Base-by-base conservation (phyloP, 1,284 basidiomycete species). In the Sphaerobolus stellatus region DNA sequence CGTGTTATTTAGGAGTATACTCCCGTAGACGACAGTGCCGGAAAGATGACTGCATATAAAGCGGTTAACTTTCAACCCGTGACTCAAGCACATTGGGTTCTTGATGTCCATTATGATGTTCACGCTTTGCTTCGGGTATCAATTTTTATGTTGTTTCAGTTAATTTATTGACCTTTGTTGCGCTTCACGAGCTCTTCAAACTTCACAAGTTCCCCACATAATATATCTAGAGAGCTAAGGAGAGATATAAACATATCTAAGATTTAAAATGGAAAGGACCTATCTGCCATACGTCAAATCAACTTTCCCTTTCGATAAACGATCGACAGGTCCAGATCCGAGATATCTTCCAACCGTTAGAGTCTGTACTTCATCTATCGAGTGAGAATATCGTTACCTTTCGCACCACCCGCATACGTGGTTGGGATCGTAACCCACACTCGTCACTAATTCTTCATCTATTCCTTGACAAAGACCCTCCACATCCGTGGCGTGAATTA, bases 381-480 rank as follows among this genome's bases (percentile, higher is more conserved):
- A 46, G 47, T 20, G 29, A 34, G 16, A 13, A 18, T 18, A 13
- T 30, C 59, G 74, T 50, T 63, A 92, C 93, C 82, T 76, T 88
- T 91, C 2, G 97, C 97, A 7, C 97, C 97, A 1, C 97, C 97
- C 0, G 97, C 97, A 69, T 99, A 99, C 4, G 97, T 99, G 1
- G 91, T 93, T 0, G 94, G 94, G 61, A 98, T 91, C 2, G 72
- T 79, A 4, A 86, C 86, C 96, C 96, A 99, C 62, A 92, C 95
- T 86, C 59, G 73, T 62, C 5, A 98, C 96, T 5, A 99, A 81
- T 27, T 89, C 84, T 68, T 94, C 84, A 67, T 99, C 97, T 57
- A 99, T 95, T 1, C 97, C 97, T 73, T 94, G 86, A 71, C 97
- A 99, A 29, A 99, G 75, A 0, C 97, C 97, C 69, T 99, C 97